Evolutionary conservation across 345 rosid genomes (phyloP).

Genomic region (Erodium maritimum): DNA sequence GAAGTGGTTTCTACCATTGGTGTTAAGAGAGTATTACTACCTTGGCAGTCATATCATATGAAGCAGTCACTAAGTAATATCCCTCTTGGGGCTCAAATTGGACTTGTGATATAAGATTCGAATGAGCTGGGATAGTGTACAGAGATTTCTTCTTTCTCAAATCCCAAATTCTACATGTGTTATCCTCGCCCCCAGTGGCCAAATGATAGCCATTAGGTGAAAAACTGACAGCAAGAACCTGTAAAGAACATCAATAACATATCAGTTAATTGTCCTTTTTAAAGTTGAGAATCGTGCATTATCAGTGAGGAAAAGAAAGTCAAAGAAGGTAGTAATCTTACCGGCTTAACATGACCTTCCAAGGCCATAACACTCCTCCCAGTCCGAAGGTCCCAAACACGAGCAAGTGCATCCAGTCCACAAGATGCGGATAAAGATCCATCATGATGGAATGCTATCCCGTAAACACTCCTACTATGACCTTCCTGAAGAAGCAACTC

Average conservation of each 20-base stretch:
- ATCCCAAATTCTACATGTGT: constrained; percentile 93
- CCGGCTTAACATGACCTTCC: constrained; percentile 94
- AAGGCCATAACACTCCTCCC: constrained; percentile 80
- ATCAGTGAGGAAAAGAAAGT: background rate
- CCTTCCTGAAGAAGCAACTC: constrained; percentile 98
- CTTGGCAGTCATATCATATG: constrained; percentile 90
- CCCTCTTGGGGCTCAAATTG: constrained; percentile 98
- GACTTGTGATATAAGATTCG: constrained; percentile 83
- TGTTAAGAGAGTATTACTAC: constrained; percentile 21
- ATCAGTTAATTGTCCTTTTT: background rate
- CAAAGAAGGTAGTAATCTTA: constrained; percentile 15
- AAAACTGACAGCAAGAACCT: constrained; percentile 77
- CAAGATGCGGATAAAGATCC: constrained; percentile 89
- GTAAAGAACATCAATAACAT: constrained; percentile 12
- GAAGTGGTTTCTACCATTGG: background rate
- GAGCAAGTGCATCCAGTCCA: constrained; percentile 79
- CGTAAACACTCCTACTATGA: constrained; percentile 84
- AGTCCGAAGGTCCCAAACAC: constrained; percentile 98
- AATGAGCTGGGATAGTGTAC: constrained; percentile 82
- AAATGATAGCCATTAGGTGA: constrained; percentile 96
- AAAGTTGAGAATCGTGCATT: background rate
- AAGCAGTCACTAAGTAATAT: constrained; percentile 76
- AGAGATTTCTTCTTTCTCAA: constrained; percentile 76
- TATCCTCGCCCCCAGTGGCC: constrained; percentile 94
- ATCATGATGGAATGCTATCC: constrained; percentile 84